Evolutionary conservation across 225 moss, liverwort and hornwort genomes (phyloP).

Genomic region (Polytrichum commune): DNA sequence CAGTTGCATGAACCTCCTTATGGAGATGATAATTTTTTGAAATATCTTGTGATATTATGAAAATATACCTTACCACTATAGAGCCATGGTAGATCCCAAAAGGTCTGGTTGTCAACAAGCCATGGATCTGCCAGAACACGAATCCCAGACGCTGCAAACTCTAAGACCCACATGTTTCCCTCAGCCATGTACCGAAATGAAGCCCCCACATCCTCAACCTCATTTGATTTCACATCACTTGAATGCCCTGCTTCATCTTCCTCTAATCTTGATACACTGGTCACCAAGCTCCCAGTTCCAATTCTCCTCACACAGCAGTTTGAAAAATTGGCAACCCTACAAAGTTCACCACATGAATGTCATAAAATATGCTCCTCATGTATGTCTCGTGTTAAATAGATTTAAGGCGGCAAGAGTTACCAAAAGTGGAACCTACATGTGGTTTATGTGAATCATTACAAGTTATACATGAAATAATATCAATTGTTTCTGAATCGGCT

Average conservation of each 20-base stretch:
- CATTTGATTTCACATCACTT: background rate
- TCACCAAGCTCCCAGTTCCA: conserved; percentile 1
- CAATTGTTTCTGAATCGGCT: too few species aligned
- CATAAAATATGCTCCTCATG: too few species aligned
- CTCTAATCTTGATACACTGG: background rate
- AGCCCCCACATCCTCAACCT: conserved; percentile 10
- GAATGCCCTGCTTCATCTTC: background rate
- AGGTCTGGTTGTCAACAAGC: conserved; percentile 40
- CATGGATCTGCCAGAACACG: conserved; percentile 54
- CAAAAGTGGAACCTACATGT: too few species aligned
- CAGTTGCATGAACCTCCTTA: too few species aligned
- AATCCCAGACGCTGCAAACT: conserved; percentile 36
- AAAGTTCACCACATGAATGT: conserved; percentile 1
- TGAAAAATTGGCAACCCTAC: conserved; percentile 17
- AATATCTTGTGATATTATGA: too few species aligned
- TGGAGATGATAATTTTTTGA: too few species aligned
- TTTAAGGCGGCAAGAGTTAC: too few species aligned
- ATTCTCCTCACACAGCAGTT: background rate
- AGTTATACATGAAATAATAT: too few species aligned
- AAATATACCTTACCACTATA: conserved; percentile 24
- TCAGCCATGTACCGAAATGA: conserved; percentile 51
- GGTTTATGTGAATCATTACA: too few species aligned
- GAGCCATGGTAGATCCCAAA: conserved; percentile 44
- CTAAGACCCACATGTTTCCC: conserved; percentile 58
- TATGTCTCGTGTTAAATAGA: too few species aligned